Base-by-base conservation (phyloP, 2,329 filamentous ascomycete genomes). In the Monilinia fructigena region DNA sequence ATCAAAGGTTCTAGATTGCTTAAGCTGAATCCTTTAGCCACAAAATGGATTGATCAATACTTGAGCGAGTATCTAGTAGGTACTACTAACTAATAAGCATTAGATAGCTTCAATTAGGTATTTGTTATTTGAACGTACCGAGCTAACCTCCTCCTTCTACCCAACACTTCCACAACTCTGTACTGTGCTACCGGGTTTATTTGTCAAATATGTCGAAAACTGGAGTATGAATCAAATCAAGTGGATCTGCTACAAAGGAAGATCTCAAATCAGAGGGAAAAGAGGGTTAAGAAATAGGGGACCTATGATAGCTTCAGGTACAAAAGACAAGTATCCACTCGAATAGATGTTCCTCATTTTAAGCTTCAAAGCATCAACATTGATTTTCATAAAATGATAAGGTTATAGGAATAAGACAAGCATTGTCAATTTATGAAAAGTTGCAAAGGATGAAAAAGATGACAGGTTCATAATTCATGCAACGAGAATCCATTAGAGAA, bases 271-370 rank as follows among this genome's bases (percentile, higher is more conserved):
- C 16, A 55, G 12, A 14, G 40, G 16, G 40, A 42, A 16, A 16
- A 59, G 56, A 59, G 56, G 56, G 56, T 59, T n/a, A 16, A 31
- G 20, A 23, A 59, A 59, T 59, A 59, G 56, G 56, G 56, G 56
- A 48, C 26, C 56, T 59, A 59, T 59, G 42, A 59, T 59, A 59
- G 56, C 26, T 59, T 48, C 56, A 59, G 56, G 56, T 48, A 59
- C 56, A 10, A 35, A 31, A 59, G 42, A 23, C 56, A 59, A 59
- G 18, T 63, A 52, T 53, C 48, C 60, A 53, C 48, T 42, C 7
- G 31, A 8, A 35, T 35, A 35, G 31, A 50, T 61, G 20, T 53
- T 54, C 48, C 48, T 63, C 31, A 54, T 54, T 63, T 63, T 54
- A 52, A 52, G 23, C 48, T 53, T 63, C 38, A 52, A 63, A n/a